These are phyloP conservation scores for Pythium periplocum DNA, from an alignment of 352 stramenopile genomes.

Conservation along the genomic window DNA sequence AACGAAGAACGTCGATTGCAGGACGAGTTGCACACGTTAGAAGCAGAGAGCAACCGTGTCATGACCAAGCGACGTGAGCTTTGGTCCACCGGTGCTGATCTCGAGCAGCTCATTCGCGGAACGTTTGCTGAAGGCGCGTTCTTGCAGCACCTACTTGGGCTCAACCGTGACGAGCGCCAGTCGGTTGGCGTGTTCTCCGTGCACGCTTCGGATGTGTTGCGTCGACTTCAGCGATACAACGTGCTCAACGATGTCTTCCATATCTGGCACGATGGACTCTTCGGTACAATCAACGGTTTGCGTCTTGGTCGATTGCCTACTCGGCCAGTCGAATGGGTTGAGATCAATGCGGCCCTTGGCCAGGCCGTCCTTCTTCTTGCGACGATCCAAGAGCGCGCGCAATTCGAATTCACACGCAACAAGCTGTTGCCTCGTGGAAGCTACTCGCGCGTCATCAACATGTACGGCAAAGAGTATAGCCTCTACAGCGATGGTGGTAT, in stretches of 20 bases:
- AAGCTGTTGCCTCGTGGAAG: slow-evolving; percentile 78
- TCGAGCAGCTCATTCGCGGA: slow-evolving; percentile 64
- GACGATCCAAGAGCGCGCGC: slow-evolving; percentile 75
- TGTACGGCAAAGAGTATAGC: slow-evolving; percentile 81
- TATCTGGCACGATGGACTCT: slow-evolving; percentile 88
- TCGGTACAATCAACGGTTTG: slow-evolving; percentile 87
- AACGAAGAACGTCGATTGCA: slow-evolving; percentile 54
- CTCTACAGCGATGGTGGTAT: slow-evolving; percentile 79
- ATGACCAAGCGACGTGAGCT: slow-evolving; percentile 54
- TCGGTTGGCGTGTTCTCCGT: slow-evolving; percentile 72
- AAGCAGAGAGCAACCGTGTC: slow-evolving; percentile 52
- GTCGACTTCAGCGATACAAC: slow-evolving; percentile 78
- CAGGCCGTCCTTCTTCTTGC: slow-evolving; percentile 80
- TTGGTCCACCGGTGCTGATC: slow-evolving; percentile 65
- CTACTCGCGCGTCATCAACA: slow-evolving; percentile 81
- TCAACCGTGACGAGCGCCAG: slow-evolving; percentile 72
- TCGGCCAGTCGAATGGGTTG: slow-evolving; percentile 83
- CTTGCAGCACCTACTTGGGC: slow-evolving; percentile 63
- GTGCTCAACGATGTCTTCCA: slow-evolving; percentile 90
- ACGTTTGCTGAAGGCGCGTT: slow-evolving; percentile 74
- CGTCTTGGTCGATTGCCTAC: slow-evolving; percentile 76
- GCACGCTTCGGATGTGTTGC: slow-evolving; percentile 77
- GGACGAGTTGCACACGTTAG: slow-evolving; percentile 46
- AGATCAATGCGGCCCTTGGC: slow-evolving; percentile 87
- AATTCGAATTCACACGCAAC: slow-evolving; percentile 83